A percentile compares a stretch with the other conserved stretches of the same genome.
These are phyloP conservation scores for Aspergillus saccharolyticus DNA, from an alignment of 495 filamentous ascomycete genomes.

Conservation along the genomic window DNA sequence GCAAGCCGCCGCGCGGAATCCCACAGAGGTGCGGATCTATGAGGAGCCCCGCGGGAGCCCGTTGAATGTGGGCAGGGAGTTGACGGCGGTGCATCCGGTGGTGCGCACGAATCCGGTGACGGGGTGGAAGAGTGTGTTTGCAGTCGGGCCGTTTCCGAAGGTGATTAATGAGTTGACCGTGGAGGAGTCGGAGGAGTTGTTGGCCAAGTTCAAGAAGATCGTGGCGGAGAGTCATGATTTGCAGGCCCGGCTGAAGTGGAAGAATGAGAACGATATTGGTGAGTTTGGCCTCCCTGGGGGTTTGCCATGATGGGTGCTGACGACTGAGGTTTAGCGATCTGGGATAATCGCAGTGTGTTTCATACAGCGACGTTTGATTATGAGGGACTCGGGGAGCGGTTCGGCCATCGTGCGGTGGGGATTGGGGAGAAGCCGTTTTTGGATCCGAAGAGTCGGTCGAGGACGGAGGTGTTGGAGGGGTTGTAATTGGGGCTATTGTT, in stretches of 20 bases:
- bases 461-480: conserved; percentile 36
- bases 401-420: conserved; percentile 58
- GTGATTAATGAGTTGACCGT: conserved; percentile 61
- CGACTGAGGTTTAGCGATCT: conserved; percentile 51
- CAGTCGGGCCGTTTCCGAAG: conserved; percentile 54
- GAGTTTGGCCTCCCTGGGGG: conserved; percentile 3
- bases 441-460: conserved; percentile 43
- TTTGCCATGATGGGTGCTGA: neutral
- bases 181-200: conserved; percentile 57
- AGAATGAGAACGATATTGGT: conserved; percentile 53
- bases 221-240: conserved; percentile 75
- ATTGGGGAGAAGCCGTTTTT: conserved; percentile 68
- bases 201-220: conserved; percentile 58
- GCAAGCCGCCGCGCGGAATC: conserved; percentile 47
- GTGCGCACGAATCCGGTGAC: conserved; percentile 81
- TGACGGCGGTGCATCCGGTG: conserved; percentile 64
- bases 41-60: conserved; percentile 56
- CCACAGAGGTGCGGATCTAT: conserved; percentile 48
- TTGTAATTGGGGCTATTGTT: too few relatives aligned
- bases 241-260: conserved; percentile 67
- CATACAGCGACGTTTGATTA: conserved; percentile 71
- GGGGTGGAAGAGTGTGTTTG: conserved; percentile 74
- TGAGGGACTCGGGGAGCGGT: conserved; percentile 49
- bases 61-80: conserved; percentile 58
- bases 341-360: conserved; percentile 71